phyloP scores from a whole-genome alignment of 495 filamentous ascomycete species.

The Durotheca rogersii region DNA sequence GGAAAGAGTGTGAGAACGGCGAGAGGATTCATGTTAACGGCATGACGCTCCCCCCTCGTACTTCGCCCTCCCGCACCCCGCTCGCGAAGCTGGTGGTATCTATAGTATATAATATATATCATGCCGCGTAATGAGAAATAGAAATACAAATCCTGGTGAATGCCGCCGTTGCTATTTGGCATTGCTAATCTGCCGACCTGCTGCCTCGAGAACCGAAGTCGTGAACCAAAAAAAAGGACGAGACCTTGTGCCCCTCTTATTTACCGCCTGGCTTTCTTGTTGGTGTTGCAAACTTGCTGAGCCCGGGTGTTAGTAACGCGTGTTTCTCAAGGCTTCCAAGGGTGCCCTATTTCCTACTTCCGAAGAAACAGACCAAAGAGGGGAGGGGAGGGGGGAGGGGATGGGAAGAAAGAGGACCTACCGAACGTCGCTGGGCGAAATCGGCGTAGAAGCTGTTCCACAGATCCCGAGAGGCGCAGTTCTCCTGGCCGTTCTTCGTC shows the following conservation, averaged over 20 bases:
- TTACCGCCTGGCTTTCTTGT: conserved; percentile 26
- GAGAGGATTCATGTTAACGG: no score
- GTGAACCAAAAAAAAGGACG: not conserved
- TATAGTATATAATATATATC: conserved; percentile 28
- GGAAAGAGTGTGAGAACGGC: no score
- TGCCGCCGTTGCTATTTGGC: no score
- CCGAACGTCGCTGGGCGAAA: conserved; percentile 62
- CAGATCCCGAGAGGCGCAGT: conserved; percentile 63
- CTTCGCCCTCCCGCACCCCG: no score
- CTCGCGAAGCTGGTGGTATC: conserved; percentile 31
- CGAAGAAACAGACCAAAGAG: no score
- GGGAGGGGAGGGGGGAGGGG: no score
- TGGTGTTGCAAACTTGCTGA: conserved; percentile 27
- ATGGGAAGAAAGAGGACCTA: conserved; percentile 32
- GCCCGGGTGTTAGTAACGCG: conserved; percentile 24
- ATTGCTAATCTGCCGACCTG: no score
- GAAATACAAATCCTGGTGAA: conserved; percentile 21
- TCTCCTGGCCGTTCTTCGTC: conserved; percentile 42
- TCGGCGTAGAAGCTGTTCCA: conserved; percentile 74
- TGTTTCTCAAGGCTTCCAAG: no score
- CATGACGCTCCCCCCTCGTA: conserved; percentile 8
- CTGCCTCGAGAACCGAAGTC: no score
- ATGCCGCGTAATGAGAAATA: no score
- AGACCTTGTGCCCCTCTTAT: not conserved
- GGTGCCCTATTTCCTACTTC: no score